These are phyloP conservation scores for Coemansia sp. DNA, from an alignment of 192 early-diverging fungal species.

Conservation along the genomic window DNA sequence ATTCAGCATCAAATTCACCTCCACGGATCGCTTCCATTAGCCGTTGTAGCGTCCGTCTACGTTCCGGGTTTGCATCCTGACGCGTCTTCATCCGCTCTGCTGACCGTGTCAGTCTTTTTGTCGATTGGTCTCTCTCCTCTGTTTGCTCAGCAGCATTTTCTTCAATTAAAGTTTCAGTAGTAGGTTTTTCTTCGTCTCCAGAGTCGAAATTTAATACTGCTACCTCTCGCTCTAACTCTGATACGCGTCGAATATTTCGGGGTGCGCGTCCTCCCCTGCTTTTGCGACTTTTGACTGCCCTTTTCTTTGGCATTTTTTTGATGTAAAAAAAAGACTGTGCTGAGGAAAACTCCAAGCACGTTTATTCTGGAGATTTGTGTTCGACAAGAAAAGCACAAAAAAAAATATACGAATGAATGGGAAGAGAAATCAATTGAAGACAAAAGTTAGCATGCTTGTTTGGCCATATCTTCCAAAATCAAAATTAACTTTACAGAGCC, in stretches of 20 bases:
- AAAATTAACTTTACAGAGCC: background rate
- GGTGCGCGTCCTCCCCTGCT: conserved; percentile 12
- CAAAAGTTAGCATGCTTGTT: background rate
- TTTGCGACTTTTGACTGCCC: background rate
- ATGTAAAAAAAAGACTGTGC: no score
- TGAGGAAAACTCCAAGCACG: background rate
- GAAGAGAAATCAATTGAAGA: conserved; percentile 7
- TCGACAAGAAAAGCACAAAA: conserved; percentile 8
- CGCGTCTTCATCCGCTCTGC: conserved; percentile 36
- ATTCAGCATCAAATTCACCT: conserved; percentile 34
- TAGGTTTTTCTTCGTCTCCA: background rate
- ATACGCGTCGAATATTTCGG: conserved; percentile 7
- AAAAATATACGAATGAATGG: background rate
- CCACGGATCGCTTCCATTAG: conserved; percentile 37
- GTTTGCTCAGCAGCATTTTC: background rate
- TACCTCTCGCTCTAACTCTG: conserved; percentile 8
- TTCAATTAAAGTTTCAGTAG: background rate
- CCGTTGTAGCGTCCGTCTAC: conserved; percentile 26
- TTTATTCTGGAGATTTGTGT: background rate
- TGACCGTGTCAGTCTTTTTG: conserved; percentile 1
- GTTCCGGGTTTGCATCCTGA: conserved; percentile 32
- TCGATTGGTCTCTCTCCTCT: background rate
- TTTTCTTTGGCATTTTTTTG: conserved; percentile 6
- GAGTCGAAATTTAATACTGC: conserved; percentile 12
- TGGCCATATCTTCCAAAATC: background rate